These are phyloP conservation scores for Sarcocystis neurona DNA, from an alignment of 169 alveolate species.

Conservation along the genomic window DNA sequence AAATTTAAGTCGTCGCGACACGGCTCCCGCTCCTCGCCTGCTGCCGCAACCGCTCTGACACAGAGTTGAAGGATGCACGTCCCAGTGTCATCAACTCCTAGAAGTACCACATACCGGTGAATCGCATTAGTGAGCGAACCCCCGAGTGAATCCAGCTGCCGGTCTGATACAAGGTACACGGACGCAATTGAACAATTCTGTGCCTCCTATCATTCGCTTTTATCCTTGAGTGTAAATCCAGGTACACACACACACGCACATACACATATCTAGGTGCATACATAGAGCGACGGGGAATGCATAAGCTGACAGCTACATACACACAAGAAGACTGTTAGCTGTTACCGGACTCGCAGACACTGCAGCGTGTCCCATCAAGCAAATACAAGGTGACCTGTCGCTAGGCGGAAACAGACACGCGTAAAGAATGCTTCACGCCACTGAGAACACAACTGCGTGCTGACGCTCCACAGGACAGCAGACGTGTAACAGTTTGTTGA, in stretches of 20 bases:
- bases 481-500: no score
- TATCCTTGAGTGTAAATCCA: background rate
- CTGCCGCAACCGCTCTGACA: no score
- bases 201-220: background rate
- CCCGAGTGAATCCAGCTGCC: background rate
- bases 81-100: background rate
- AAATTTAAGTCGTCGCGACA: no score
- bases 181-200: background rate
- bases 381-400: background rate
- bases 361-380: background rate
- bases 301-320: background rate
- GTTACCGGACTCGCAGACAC: background rate
- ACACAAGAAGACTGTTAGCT: no score
- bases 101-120: background rate
- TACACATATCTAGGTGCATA: conserved; percentile 27
- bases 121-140: background rate
- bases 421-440: background rate
- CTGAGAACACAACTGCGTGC: no score
- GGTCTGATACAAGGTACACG: background rate
- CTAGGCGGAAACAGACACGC: background rate
- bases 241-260: background rate
- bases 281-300: background rate
- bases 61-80: background rate
- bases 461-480: no score
- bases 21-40: no score